Evolutionary conservation across 495 filamentous ascomycete species (phyloP).

Genomic region (Penicillium canescens): DNA sequence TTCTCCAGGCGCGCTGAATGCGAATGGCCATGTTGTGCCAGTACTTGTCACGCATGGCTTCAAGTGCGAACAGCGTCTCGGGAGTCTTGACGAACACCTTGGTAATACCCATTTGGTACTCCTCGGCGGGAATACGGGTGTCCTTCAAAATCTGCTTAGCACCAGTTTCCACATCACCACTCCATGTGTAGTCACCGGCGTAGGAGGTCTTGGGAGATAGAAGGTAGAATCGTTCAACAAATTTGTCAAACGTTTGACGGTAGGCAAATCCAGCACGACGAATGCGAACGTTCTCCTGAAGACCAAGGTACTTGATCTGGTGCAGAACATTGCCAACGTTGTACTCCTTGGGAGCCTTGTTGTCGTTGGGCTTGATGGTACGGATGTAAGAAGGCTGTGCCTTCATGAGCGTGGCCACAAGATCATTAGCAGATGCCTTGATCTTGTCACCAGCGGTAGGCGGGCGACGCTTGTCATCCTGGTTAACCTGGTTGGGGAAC

Average conservation of each 20-base stretch:
- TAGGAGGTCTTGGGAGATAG: slow-evolving; percentile 94
- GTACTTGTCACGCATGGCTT: slow-evolving; percentile 96
- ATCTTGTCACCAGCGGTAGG: slow-evolving; percentile 98
- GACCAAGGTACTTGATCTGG: slow-evolving; percentile 98
- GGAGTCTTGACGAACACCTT: slow-evolving; percentile 99
- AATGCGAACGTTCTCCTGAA: slow-evolving; percentile 98
- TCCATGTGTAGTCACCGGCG: slow-evolving; percentile 96
- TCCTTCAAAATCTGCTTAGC: slow-evolving; percentile 96
- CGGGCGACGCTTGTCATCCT: slow-evolving; percentile 91
- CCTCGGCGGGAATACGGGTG: slow-evolving; percentile 88
- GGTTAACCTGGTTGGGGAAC: slow-evolving; percentile 93
- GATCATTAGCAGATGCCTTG: slow-evolving; percentile 90
- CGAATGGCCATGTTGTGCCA: slow-evolving; percentile 99
- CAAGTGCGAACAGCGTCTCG: slow-evolving; percentile 94
- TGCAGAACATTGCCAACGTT: slow-evolving; percentile 89
- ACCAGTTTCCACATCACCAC: slow-evolving; percentile 78
- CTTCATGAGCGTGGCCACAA: slow-evolving; percentile 96
- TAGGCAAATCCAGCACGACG: slow-evolving; percentile 96
- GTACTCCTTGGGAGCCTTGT: slow-evolving; percentile 92
- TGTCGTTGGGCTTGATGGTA: slow-evolving; percentile 99
- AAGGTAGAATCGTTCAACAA: slow-evolving; percentile 95
- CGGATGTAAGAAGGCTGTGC: slow-evolving; percentile 95
- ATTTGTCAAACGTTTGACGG: slow-evolving; percentile 97
- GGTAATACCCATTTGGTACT: slow-evolving; percentile 95
- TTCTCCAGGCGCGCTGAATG: slow-evolving; percentile 96